Evolutionary conservation across 225 moss, liverwort and hornwort species (phyloP).

Genomic region (Pleurozium schreberi): DNA sequence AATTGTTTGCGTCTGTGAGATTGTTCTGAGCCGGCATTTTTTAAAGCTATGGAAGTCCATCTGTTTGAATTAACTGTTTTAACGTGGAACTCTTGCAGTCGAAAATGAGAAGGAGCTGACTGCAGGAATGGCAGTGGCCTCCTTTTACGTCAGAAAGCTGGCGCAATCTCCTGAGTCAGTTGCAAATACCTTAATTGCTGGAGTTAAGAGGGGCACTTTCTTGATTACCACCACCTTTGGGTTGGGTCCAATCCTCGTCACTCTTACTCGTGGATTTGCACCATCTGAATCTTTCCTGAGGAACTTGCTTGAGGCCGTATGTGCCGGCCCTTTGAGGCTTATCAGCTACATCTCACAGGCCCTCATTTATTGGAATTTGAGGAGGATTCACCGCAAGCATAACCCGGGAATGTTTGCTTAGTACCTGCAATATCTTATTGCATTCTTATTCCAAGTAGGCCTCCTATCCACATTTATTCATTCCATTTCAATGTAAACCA

Average conservation of each 20-base stretch:
- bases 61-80: not conserved
- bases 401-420: not conserved
- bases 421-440: not conserved
- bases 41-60: not conserved
- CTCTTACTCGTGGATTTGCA: slow-evolving; percentile 63
- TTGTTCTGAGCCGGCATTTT: not conserved
- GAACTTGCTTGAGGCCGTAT: slow-evolving; percentile 31
- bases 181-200: slow-evolving; percentile 32
- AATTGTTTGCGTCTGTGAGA: not conserved
- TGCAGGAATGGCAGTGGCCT: slow-evolving; percentile 51
- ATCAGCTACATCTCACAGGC: slow-evolving; percentile 9
- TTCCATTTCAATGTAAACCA: not conserved
- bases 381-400: slow-evolving; percentile 24
- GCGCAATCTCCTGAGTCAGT: slow-evolving; percentile 69
- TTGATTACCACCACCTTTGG: slow-evolving; percentile 62
- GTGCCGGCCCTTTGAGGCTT: slow-evolving; percentile 15
- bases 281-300: slow-evolving; percentile 58
- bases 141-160: slow-evolving; percentile 45
- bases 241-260: slow-evolving; percentile 48
- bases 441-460: not conserved
- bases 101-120: slow-evolving; percentile 57
- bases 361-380: slow-evolving; percentile 9
- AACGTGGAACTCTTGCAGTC: slow-evolving; percentile 25
- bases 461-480: not conserved
- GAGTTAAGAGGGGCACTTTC: slow-evolving; percentile 56